Evolutionary conservation across 2,329 filamentous ascomycete species (phyloP), one percentile per base, ranked within the genome.

Genomic region (Stemphylium lycopersici): DNA sequence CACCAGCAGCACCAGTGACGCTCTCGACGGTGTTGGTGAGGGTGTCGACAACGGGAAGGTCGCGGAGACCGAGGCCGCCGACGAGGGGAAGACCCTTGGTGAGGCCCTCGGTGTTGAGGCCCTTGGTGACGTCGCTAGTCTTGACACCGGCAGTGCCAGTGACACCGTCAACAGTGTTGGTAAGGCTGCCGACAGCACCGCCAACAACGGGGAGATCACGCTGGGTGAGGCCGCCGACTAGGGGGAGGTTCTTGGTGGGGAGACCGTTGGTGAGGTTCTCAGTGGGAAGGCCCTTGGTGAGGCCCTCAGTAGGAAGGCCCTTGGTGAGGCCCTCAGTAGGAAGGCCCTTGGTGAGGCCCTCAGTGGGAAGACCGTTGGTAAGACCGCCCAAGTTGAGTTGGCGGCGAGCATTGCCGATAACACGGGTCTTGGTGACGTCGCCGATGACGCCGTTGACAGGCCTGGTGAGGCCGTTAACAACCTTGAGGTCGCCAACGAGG

Each of bases 331-430:
- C 36, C 10, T n/a, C 20, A 8, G 26, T 47, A 26, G 39, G 18
- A 22, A 22, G 22, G 22, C 22, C 22, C 22, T 22, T 22, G 22
- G 22, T 22, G 22, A 22, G 22, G 6, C 22, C 22, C 3, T 22
- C 22, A 22, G 22, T 24, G 6, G 22, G 22, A 24, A 24, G 22
- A 24, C 22, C 16, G 5, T 15, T 11, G 6, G 11, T n/a, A 6
- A 10, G 3, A 5, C 16, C 13, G 11, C 15, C 11, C 8, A 39
- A 5, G 24, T 33, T 32, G 12, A 53, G 38, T n/a, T 45, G 42
- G 6, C 42, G 42, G 31, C 42, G 34, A 32, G 42, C 42, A 22
- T 45, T 45, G 18, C 43, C 49, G n/a, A 31, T 6, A 16, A 48
- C 37, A 29, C 32, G 24, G 8, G 12, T 26, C 42, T 45, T 45